Conservation (phyloP, 106 monocot species). For the Gastrodia elata region DNA sequence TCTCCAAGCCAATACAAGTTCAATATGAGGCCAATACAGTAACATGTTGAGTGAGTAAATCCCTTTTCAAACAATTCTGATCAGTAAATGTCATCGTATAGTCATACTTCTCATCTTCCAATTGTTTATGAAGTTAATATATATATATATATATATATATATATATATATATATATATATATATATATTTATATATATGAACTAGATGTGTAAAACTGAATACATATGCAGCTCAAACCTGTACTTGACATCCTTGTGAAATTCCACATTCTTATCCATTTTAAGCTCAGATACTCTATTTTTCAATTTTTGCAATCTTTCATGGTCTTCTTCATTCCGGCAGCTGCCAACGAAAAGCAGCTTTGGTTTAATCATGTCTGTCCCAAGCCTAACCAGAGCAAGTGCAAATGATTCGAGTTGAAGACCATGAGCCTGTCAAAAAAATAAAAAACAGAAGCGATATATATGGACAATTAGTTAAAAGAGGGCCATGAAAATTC, state of each 20-base stretch:
- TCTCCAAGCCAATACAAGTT: neutral
- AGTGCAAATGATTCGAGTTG: conserved; percentile 81
- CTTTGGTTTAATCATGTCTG: conserved; percentile 46
- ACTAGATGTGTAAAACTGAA: neutral
- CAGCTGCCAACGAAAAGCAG: conserved; percentile 95
- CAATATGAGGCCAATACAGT: neutral
- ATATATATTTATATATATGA: too few species aligned
- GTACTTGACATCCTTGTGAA: conserved; percentile 70
- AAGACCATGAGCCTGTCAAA: conserved; percentile 63
- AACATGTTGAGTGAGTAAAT: neutral
- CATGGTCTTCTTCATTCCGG: conserved; percentile 65
- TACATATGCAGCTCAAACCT: conserved; percentile 28
- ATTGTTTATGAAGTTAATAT: neutral
- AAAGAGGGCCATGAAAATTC: neutral
- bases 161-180: too few species aligned
- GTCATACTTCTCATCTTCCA: neutral
- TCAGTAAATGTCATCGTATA: neutral
- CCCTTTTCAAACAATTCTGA: neutral
- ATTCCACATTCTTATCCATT: conserved; percentile 71
- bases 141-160: too few species aligned
- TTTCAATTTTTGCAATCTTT: conserved; percentile 63
- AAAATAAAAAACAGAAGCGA: neutral
- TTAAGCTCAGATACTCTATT: conserved; percentile 46
- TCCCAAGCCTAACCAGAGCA: conserved; percentile 49
- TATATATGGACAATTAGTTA: neutral